These are phyloP conservation scores for Colletotrichum shisoi DNA, from an alignment of 2,329 filamentous ascomycete genomes.

Conservation along the genomic window DNA sequence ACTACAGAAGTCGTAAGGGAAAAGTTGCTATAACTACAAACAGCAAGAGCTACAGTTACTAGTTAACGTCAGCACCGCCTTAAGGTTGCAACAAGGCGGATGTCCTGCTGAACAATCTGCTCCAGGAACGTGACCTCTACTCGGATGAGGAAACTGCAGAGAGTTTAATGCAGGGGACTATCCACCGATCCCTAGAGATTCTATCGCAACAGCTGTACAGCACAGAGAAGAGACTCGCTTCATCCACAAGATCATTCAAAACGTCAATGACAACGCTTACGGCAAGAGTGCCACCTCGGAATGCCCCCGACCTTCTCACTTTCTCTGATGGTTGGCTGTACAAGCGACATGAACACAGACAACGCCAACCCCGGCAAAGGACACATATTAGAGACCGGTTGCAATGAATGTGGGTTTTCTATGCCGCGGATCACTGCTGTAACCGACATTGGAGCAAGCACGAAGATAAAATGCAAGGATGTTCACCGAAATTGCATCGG, in stretches of 20 bases:
- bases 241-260: conserved; percentile 53
- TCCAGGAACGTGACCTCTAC: neutral
- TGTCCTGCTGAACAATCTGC: neutral
- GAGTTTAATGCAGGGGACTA: neutral
- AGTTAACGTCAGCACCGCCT: neutral
- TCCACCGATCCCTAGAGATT: conserved; percentile 16
- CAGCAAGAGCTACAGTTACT: neutral
- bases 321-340: neutral
- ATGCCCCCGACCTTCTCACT: neutral
- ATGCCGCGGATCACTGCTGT: conserved; percentile 48
- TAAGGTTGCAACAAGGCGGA: neutral
- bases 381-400: conserved; percentile 37
- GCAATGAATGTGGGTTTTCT: conserved; percentile 49
- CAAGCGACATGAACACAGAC: too few species aligned
- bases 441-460: conserved; percentile 46
- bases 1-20: neutral
- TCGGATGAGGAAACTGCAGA: neutral
- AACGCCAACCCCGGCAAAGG: neutral
- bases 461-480: conserved; percentile 43
- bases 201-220: conserved; percentile 47
- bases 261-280: conserved; percentile 51
- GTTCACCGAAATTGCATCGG: conserved; percentile 45
- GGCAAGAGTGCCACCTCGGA: neutral
- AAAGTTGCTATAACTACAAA: neutral
- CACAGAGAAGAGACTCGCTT: conserved; percentile 48